phyloP scores from a whole-genome alignment of 352 stramenopile genomes.

The Blastocystis sp. region DNA sequence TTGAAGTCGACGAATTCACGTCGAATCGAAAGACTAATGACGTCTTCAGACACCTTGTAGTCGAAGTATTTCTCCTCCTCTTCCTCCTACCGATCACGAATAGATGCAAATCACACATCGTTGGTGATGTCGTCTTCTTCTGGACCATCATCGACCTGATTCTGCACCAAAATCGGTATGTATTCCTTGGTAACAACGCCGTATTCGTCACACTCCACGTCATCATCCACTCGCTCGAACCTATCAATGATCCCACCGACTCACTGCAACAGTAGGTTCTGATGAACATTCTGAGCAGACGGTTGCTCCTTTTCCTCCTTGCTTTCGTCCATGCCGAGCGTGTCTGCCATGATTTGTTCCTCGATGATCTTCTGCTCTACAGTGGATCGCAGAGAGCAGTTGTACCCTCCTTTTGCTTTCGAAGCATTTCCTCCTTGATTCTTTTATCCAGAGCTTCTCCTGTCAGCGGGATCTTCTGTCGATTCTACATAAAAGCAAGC shows the following conservation, averaged over 20 bases:
- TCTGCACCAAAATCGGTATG: background rate
- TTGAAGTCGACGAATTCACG: slow-evolving; percentile 36
- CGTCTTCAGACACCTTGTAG: background rate
- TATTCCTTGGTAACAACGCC: slow-evolving; percentile 16
- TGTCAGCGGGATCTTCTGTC: slow-evolving; percentile 16
- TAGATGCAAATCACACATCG: background rate
- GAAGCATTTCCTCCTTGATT: background rate
- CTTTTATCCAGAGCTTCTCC: background rate
- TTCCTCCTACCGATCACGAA: background rate
- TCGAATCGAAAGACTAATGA: background rate
- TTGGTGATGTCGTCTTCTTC: slow-evolving; percentile 9
- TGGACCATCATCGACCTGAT: background rate
- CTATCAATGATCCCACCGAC: background rate
- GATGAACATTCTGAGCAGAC: background rate
- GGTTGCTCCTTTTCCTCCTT: background rate
- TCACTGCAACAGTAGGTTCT: background rate
- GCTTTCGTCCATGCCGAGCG: background rate
- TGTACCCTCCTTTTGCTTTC: slow-evolving; percentile 20
- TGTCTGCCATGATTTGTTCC: background rate
- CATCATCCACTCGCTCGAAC: background rate
- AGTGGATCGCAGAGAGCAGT: background rate
- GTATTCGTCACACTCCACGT: slow-evolving; percentile 30
- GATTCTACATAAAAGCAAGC: background rate
- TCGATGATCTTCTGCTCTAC: slow-evolving; percentile 13
- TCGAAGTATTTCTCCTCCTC: slow-evolving; percentile 4